These are phyloP conservation scores for Meira miltonrushii DNA, from an alignment of 1,284 basidiomycete genomes.

Conservation along the genomic window DNA sequence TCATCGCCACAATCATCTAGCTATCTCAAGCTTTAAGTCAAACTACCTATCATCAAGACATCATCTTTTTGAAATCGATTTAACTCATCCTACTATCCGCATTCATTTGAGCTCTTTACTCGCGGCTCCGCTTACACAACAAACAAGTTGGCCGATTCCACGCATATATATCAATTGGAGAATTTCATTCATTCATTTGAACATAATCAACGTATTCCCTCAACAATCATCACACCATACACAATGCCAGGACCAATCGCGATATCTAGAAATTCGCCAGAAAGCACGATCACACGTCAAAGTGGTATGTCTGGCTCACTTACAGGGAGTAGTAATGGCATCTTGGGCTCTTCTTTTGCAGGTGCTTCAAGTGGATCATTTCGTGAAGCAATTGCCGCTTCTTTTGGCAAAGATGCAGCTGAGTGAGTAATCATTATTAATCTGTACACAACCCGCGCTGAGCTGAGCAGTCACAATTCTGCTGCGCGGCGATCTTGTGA, in stretches of 20 bases:
- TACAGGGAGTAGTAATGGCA: not conserved
- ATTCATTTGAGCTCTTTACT: too few species aligned
- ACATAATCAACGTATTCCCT: too few species aligned
- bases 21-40: too few species aligned
- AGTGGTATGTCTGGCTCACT: not conserved
- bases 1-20: too few species aligned
- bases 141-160: too few species aligned
- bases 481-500: not conserved
- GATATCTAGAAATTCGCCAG: constrained; percentile 3
- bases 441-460: not conserved
- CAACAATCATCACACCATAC: not conserved
- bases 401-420: constrained; percentile 46
- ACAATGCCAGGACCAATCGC: constrained; percentile 13
- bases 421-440: constrained; percentile 29
- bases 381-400: constrained; percentile 44
- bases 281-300: constrained; percentile 4
- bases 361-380: constrained; percentile 12
- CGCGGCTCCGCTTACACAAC: too few species aligned
- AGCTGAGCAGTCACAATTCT: not conserved
- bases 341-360: not conserved
- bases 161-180: too few species aligned
- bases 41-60: too few species aligned
- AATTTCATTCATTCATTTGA: too few species aligned
- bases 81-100: too few species aligned
- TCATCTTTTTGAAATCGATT: too few species aligned